Conservation (phyloP, 1,139 yeast species). For the Spencermartinsiella ligniputridi region DNA sequence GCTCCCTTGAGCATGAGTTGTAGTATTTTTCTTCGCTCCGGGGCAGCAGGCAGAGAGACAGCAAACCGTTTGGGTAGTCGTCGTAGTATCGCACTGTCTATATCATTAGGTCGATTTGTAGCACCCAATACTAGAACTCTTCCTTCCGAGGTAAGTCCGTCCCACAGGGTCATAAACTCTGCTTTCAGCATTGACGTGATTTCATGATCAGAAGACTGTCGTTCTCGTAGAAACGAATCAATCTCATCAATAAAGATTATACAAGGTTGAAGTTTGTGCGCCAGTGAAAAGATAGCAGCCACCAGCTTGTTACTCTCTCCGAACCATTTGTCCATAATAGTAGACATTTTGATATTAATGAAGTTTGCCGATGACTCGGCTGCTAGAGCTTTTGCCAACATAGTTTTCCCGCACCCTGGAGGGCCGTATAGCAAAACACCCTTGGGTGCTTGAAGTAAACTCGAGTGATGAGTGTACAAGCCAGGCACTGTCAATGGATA, state of each 20-base stretch:
- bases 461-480: constrained; percentile 24
- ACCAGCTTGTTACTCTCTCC: constrained; percentile 95
- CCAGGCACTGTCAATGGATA: constrained; percentile 67
- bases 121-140: constrained; percentile 89
- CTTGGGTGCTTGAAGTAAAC: constrained; percentile 80
- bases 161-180: constrained; percentile 98
- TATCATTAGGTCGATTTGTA: constrained; percentile 86
- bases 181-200: constrained; percentile 95
- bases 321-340: constrained; percentile 96
- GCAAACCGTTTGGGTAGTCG: constrained; percentile 91
- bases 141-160: constrained; percentile 76
- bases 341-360: constrained; percentile 87
- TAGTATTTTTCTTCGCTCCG: constrained; percentile 68
- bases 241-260: constrained; percentile 95
- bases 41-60: constrained; percentile 64
- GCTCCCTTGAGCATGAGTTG: constrained; percentile 63
- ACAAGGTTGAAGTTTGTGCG: constrained; percentile 87
- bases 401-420: constrained; percentile 99
- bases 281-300: constrained; percentile 88
- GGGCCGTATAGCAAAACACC: constrained; percentile 95
- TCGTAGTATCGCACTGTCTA: constrained; percentile 87
- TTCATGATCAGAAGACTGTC: constrained; percentile 85
- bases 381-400: constrained; percentile 95
- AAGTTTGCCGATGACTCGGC: constrained; percentile 90
- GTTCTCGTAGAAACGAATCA: constrained; percentile 86